Base-by-base conservation (phyloP, 1,284 basidiomycete genomes). In the Exobasidium rhododendri region DNA sequence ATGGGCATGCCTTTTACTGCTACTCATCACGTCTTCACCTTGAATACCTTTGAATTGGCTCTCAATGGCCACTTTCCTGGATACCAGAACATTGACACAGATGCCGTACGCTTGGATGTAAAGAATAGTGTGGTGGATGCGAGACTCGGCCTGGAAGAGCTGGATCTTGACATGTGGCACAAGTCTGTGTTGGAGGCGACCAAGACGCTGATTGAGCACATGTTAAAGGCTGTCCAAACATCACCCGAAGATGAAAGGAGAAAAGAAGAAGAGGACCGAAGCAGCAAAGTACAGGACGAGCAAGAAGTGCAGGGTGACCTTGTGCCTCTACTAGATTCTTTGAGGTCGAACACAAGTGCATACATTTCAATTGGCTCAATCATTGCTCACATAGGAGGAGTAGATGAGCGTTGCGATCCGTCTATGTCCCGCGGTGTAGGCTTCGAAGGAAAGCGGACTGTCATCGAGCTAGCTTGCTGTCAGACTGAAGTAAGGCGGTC, bases 111-210 rank as follows among this genome's bases (percentile, higher is more conserved):
- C 6, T 40, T 65, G 45, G 11, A 44, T 10, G 20, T 35, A 20
- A 14, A 30, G 28, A 40, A 17, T 30, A 44, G 43, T 31, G 28
- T 28, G 17, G 32, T 68, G 26, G 67, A 73, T 31, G 62, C 69
- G 20, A 61, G 65, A 20, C 59, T 64, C 49, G 65, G 55, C 43
- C 60, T 75, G 31, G 71, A 73, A 54, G 71, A 73, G 46, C 43
- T 75, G 6, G 73, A 75, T 51, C 40, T 73, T n/a, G 71, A 73
- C 40, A 56, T 71, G 10, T 75, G 73, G 70, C 69, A 73, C 17
- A 60, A 67, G 28, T 46, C 50, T 31, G 69, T 64, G 11, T 61
- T 74, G 3, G 56, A 68, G 7, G 59, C 66, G 3, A 47, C 47
- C 6, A 14, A 28, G 10, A 28, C 3, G 7, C 13, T 49, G 10